Evolutionary conservation across 2,329 filamentous ascomycete genomes (phyloP).

Genomic region (Aureobasidium sp.): DNA sequence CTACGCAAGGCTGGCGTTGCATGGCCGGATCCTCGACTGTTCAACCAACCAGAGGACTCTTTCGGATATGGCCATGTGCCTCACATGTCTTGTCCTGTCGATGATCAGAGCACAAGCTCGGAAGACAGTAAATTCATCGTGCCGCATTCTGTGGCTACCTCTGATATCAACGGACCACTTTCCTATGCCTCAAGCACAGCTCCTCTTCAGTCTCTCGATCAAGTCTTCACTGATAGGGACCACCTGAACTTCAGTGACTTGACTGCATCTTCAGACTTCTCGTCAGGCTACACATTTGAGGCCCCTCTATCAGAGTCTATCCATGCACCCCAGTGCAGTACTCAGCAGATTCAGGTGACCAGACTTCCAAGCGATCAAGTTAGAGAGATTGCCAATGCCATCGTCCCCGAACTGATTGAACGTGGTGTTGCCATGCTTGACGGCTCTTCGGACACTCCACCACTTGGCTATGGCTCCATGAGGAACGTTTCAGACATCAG

Average conservation of each 20-base stretch:
- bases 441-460: neutral
- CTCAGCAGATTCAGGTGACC: neutral
- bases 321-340: neutral
- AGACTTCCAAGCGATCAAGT: constrained; percentile 26
- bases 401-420: constrained; percentile 5
- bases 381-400: constrained; percentile 22
- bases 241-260: constrained; percentile 18
- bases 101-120: neutral
- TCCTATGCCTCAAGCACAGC: neutral
- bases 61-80: neutral
- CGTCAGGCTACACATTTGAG: constrained; percentile 9
- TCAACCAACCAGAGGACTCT: constrained; percentile 54
- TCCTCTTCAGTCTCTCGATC: neutral
- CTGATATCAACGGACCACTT: neutral
- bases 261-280: constrained; percentile 16
- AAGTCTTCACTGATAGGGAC: neutral
- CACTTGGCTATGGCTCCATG: neutral
- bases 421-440: neutral
- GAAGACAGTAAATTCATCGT: neutral
- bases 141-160: neutral
- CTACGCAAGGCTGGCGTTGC: constrained; percentile 68
- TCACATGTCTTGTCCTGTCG: constrained; percentile 21
- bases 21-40: constrained; percentile 59
- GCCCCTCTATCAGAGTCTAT: neutral
- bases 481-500: constrained; percentile 25